phyloP scores from a whole-genome alignment of 164 flowering plant species.

The Nelumbo lutea region DNA sequence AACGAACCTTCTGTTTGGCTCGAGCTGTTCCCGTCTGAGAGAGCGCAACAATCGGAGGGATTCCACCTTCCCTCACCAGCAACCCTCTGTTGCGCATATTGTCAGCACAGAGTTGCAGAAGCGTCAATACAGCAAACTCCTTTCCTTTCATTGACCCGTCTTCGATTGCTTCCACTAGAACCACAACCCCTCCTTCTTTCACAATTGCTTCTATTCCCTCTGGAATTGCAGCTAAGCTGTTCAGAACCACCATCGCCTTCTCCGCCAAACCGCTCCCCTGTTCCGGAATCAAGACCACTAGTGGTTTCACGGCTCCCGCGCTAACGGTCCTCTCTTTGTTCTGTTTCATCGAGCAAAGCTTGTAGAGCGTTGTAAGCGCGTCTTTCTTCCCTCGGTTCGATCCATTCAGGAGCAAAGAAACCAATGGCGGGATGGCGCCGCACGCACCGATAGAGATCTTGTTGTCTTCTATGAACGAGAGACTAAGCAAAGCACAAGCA shows the following conservation, averaged over 20 bases:
- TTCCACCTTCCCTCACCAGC: constrained; percentile 87
- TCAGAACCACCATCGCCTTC: constrained; percentile 94
- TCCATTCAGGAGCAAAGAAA: constrained; percentile 60
- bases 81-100: constrained; percentile 58
- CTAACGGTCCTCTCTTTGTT: constrained; percentile 89
- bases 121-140: constrained; percentile 83
- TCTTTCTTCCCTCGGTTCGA: constrained; percentile 86
- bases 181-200: constrained; percentile 83
- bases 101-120: constrained; percentile 68
- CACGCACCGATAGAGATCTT: constrained; percentile 78
- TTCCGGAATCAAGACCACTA: constrained; percentile 71
- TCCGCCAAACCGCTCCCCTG: constrained; percentile 75
- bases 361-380: constrained; percentile 84
- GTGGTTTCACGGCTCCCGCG: constrained; percentile 84
- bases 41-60: constrained; percentile 86
- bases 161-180: constrained; percentile 84
- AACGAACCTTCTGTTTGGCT: constrained; percentile 82
- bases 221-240: constrained; percentile 58
- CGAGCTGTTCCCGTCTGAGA: constrained; percentile 73
- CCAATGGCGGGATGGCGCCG: constrained; percentile 90
- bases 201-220: constrained; percentile 67
- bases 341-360: constrained; percentile 59
- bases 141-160: constrained; percentile 82
- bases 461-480: constrained; percentile 77
- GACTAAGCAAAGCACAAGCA: constrained; percentile 78